Base-by-base conservation (phyloP, 176 grass and related monocot genomes). In the Phoenix roebelenii region DNA sequence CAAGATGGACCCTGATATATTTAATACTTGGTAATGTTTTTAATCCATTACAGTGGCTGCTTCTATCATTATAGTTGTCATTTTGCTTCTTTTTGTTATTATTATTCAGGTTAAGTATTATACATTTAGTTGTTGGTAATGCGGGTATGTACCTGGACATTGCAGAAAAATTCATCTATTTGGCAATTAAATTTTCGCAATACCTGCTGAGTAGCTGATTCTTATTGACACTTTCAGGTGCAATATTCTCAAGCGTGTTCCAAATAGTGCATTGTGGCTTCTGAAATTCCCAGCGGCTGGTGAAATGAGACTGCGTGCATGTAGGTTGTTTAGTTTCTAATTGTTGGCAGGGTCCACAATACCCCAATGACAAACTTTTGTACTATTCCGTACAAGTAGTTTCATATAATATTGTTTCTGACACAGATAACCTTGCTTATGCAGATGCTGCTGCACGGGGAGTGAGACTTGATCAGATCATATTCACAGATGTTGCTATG, bases 1-100 rank as follows among this genome's bases (percentile, higher is more conserved):
- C 55, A 94, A 94, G 74, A 94, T 94, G 89, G 89, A 94, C 64
- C 89, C 89, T 69, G 89, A 87, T 69, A 81, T 94, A 82, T 88
- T 87, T 72, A 85, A 88, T 44, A 82, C 77, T 76, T 94, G 89
- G 89, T 94, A 84, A 72, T 30, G 32, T 59, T 69, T 48, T n/a
- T 26, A 44, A 44, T 44, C 35, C 1, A 12, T 12, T 44, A 14
- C 35, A 44, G 35, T 44, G 35, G 35, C 35, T 44, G 35, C 35
- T 12, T 12, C 35, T 44, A 12, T 44, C 35, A 14, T 44, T 44
- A 35, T 1, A 9, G 35, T 44, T 44, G 35, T 44, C 1, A 9
- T 44, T 10, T 44, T 44, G 35, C 35, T 44, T 44, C 35, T 1
- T 10, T 10, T 44, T 44, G 7, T 44, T 14, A 44, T 14, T 14